Base-by-base conservation (phyloP, 257 asterid species). In the Ligustrum vulgare region DNA sequence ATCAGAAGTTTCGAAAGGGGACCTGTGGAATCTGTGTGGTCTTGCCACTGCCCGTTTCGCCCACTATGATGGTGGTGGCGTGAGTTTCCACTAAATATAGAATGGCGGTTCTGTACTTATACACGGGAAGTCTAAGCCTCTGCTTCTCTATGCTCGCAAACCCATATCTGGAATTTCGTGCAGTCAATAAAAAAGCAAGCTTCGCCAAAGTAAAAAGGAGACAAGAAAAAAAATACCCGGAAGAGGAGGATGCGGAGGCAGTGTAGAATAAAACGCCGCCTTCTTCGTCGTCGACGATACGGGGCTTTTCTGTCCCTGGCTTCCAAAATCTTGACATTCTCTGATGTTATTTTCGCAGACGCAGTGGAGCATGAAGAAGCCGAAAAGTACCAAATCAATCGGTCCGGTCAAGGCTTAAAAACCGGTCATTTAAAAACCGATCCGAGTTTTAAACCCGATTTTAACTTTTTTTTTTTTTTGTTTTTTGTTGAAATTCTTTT, bases 1-100 rank as follows among this genome's bases (percentile, higher is more conserved):
- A 12, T 6, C 22, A 64, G 36, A 7, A 66, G 31, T 41, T 25
- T 60, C 20, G 39, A 47, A 12, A 56, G 51, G 39, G 37, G 39
- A 92, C 99, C 98, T 92, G 98, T 58, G 99, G 98, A 77, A 95
- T 95, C 86, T 95, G 99, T 65, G 99, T 95, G 70, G 98, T 95
- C 83, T 95, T 95, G 2, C 99, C 99, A 69, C 97, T 89, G 39
- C 98, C 98, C 1, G 99, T 95, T 83, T 95, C 99, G 54, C 99
- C 99, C 16, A 95, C 98, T 45, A 95, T 74, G 73, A 92, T 89
- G 66, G 98, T 90, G 16, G 99, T 92, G 77, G 94, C 91, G 82
- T 90, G 98, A 43, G 84, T 88, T 87, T 95, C 97, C 58, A 95
- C 98, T 69, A 89, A 77, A 77, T 92, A 93, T 10, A 95, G 86